Base-by-base conservation (phyloP, 2,329 filamentous ascomycete species). In the Fusarium sp. region DNA sequence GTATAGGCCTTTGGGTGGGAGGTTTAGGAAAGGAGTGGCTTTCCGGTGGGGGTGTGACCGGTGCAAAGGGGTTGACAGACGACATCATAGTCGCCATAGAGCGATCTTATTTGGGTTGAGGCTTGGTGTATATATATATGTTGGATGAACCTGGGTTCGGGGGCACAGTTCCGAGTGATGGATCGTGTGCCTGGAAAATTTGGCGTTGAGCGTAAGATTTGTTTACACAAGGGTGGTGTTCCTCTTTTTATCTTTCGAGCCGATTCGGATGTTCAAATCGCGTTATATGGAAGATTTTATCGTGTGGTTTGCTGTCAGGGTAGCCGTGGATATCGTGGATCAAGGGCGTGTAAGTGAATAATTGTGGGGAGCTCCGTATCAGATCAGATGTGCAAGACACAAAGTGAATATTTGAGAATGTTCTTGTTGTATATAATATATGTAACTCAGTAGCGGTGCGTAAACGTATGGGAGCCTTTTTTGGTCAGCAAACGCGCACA, bases 41-140 rank as follows among this genome's bases (percentile, higher is more conserved):
- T 65, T 74, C 72, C 56, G 72, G 72, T 58, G 72, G 72, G 65
- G 72, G 72, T 57, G 72, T 74, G 61, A 74, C 72, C 69, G 72
- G 72, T 58, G 68, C 62, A 39, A 74, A 74, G 56, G 72, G 72
- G 71, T 70, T 74, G 65, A 74, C 72, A 68, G 72, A 74, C 72
- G 72, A 74, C 72, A 74, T 74, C 72, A 74, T 73, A 62, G 72
- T 72, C 72, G 72, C 71, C 72, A 74, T 74, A 62, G 56, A 62
- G 65, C 67, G 67, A 59, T 59, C 44, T 67, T 67, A 19, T 49
- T 59, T 56, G 58, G 47, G 17, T 33, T 59, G 62, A 51, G 60
- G 45, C 35, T 41, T 68, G 32, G 45, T 41, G 45, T 68, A 67
- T 71, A 66, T 70, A 68, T 71, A 62, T 58, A 39, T 22, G 22